Evolutionary conservation across 345 rosid species (phyloP).

Genomic region (Lumnitzera littorea): DNA sequence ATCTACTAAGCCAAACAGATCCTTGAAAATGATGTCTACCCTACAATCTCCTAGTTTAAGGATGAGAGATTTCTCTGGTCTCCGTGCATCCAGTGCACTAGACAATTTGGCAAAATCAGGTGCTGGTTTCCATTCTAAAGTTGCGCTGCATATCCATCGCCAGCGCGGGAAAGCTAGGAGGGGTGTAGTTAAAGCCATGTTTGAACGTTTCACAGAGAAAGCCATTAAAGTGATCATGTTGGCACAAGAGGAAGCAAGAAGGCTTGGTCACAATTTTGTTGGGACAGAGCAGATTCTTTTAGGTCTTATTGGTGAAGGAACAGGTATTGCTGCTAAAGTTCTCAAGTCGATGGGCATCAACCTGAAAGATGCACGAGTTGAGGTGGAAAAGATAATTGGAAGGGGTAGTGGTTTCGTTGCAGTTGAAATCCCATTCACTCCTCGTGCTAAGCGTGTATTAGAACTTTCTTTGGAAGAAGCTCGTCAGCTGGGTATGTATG

Average conservation of each 20-base stretch:
- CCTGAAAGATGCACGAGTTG: slow-evolving; percentile 89
- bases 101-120: slow-evolving; percentile 30
- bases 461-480: slow-evolving; percentile 96
- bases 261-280: slow-evolving; percentile 98
- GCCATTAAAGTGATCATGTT: slow-evolving; percentile 98
- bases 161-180: slow-evolving; percentile 42
- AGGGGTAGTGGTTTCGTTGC: slow-evolving; percentile 98
- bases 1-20: slow-evolving; percentile 35
- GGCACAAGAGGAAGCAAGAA: slow-evolving; percentile 96
- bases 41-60: slow-evolving; percentile 31
- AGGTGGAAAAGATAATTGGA: slow-evolving; percentile 96
- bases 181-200: slow-evolving; percentile 70
- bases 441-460: slow-evolving; percentile 93
- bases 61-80: slow-evolving; percentile 48
- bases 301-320: slow-evolving; percentile 96
- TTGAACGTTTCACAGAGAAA: slow-evolving; percentile 93
- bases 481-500: slow-evolving; percentile 64
- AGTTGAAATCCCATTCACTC: slow-evolving; percentile 95
- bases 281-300: slow-evolving; percentile 94
- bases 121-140: slow-evolving; percentile 36
- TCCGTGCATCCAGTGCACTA: slow-evolving; percentile 44
- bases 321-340: slow-evolving; percentile 98
- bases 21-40: slow-evolving; percentile 42
- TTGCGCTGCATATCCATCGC: slow-evolving; percentile 29
- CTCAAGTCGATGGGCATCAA: slow-evolving; percentile 96